Evolutionary conservation across 2,329 filamentous ascomycete species (phyloP), one percentile per base, ranked within the genome.

Genomic region (Thelonectria olida): DNA sequence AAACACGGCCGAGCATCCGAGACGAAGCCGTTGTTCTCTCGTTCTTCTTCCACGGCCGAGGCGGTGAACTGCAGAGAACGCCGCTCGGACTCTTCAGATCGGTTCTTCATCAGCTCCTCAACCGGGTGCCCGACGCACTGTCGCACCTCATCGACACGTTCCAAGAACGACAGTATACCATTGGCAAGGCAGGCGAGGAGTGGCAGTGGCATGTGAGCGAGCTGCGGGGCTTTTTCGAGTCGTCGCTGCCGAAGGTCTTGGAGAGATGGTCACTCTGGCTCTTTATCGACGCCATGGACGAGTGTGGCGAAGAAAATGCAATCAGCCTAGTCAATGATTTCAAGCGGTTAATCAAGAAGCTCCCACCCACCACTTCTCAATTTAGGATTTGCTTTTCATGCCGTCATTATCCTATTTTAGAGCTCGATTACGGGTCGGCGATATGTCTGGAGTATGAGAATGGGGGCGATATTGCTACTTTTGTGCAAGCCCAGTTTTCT

Each of bases 231-330:
- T 63, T 67, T 12, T 59, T 78, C 13, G 5, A 60, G 28, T 54
- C 20, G 2, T 64, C 66, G 1, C 42, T 78, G 22, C 27, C n/a
- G 2, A 65, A 58, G 7, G 23, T 74, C 6, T 19, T 75, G 2
- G 13, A 68, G 4, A 48, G 3, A 7, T 66, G 34, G 0, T 39
- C 65, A 5, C 47, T 77, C 6, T 68, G 60, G 53, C 15, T 78
- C 1, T 75, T 77, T 31, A 47, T 79, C 22, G 78, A 79, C 23
- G 77, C 76, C 0, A 50, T 79, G 1, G 75, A 79, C 54, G 76
- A 79, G 54, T 69, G 68, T 34, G 75, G 74, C 7, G 27, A 74
- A 54, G 31, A 68, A 0, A 54, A 50, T 31, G 75, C 73, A 1
- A 36, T 62, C 2, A 2, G 60, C 0, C 48, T 77, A 1, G 55